Percentiles rank a stretch among this genome's conserved stretches.
phyloP scores from a whole-genome alignment of 2,329 filamentous ascomycete species.

The Elsinoe perseae region DNA sequence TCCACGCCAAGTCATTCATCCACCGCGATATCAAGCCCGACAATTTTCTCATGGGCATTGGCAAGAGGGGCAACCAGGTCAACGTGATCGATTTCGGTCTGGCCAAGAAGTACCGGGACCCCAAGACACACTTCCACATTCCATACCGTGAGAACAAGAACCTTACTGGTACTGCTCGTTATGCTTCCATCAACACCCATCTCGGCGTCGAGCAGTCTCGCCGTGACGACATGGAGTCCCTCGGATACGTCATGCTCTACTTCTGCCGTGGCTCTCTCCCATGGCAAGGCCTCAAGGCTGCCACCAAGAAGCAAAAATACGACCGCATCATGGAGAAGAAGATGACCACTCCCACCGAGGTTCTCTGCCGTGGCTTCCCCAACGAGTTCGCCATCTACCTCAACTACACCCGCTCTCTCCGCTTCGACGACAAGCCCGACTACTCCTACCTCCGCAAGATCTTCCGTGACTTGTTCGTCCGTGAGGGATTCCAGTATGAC shows the following conservation, averaged over 20 bases:
- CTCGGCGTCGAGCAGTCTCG: conserved; percentile 97
- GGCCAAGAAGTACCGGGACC: conserved; percentile 99
- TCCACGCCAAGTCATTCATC: conserved; percentile 98
- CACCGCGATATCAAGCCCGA: conserved; percentile 99
- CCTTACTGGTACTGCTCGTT: conserved; percentile 95
- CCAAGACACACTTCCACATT: conserved; percentile 99
- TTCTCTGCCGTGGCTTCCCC: conserved; percentile 96
- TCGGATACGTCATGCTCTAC: conserved; percentile 99
- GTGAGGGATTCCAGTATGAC: conserved; percentile 99
- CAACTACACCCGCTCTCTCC: conserved; percentile 97
- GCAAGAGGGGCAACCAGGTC: conserved; percentile 98
- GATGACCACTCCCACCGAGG: conserved; percentile 99
- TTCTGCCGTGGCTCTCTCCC: conserved; percentile 98
- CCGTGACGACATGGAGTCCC: conserved; percentile 97
- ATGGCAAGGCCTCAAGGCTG: conserved; percentile 97
- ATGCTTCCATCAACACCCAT: conserved; percentile 98
- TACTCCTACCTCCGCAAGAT: conserved; percentile 99
- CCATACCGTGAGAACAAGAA: conserved; percentile 99
- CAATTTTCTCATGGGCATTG: conserved; percentile 99
- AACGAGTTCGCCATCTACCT: conserved; percentile 99
- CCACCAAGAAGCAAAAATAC: conserved; percentile 99
- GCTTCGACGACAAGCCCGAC: conserved; percentile 99
- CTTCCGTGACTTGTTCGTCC: conserved; percentile 98
- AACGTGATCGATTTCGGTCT: conserved; percentile 99
- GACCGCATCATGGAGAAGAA: conserved; percentile 99